Evolutionary conservation across 2,329 filamentous ascomycete species (phyloP), one percentile per base, ranked within the genome.

Genomic region (Cladophialophora carrionii): DNA sequence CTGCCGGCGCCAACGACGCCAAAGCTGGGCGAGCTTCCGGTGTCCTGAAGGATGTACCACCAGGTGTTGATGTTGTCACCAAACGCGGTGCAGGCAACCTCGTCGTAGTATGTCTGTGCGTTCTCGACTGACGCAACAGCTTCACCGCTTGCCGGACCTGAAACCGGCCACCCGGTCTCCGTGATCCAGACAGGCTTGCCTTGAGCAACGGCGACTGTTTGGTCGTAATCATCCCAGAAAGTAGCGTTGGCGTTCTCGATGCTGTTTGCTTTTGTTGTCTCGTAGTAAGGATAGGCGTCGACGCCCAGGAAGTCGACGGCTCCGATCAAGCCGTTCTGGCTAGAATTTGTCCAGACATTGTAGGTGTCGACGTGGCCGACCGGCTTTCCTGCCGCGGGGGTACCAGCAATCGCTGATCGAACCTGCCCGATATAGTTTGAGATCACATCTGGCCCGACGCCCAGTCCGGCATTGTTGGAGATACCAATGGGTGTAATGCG

Each of bases 311-410:
- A 96, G 81, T 96, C 92, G 68, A 83, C 79, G 48, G 85, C 86
- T 9, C 87, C 81, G 65, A 91, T 87, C 65, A 96, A 87, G 49
- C 79, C 63, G 8, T 64, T 70, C 60, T 70, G 78, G 84, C 94
- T 96, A 73, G 88, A 85, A 58, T 96, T 92, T 75, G 87, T 86
- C 83, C 87, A 93, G 59, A 86, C 86, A 41, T 88, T 92, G 91
- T 91, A 96, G 58, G 92, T 96, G 75, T 96, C 92, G 75, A 96
- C 92, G 78, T 96, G 92, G 59, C 92, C 92, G 66, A 96, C 81
- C 20, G 85, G 81, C 53, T 81, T 83, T 26, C 78, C 78, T 52
- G 83, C 79, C 26, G 90, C 80, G 56, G 79, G 74, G 14, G 90
- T 92, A 65, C 85, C 85, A 31, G 83, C 74, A 73, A 96, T 85